Percentiles rank a stretch among this genome's conserved stretches.
These are phyloP conservation scores for Leccinum broughii DNA, from an alignment of 768 basidiomycete genomes.

Conservation along the genomic window DNA sequence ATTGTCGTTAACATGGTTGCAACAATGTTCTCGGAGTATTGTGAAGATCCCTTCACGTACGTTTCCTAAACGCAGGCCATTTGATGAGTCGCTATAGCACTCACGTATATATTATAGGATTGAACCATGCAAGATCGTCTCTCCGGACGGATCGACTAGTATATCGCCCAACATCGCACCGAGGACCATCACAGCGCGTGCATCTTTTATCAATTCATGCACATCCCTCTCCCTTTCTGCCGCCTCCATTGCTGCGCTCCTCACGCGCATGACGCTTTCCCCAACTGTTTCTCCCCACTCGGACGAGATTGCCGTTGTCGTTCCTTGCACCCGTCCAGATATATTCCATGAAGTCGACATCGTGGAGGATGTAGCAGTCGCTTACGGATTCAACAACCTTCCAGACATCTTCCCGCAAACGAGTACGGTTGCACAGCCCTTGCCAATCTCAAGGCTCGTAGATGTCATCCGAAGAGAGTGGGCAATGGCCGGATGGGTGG, in stretches of 20 bases:
- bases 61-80: constrained; percentile 25
- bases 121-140: constrained; percentile 86
- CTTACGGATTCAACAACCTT: constrained; percentile 97
- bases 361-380: constrained; percentile 97
- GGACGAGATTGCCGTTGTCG: constrained; percentile 72
- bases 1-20: constrained; percentile 94
- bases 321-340: constrained; percentile 97
- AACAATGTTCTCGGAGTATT: constrained; percentile 99
- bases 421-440: constrained; percentile 91
- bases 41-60: constrained; percentile 87
- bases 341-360: constrained; percentile 98
- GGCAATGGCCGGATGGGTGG: constrained; percentile 94
- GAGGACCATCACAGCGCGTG: constrained; percentile 68
- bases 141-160: constrained; percentile 71
- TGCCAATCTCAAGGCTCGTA: constrained; percentile 84
- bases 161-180: constrained; percentile 83
- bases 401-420: constrained; percentile 90
- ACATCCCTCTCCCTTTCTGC: constrained; percentile 78
- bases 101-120: constrained; percentile 51
- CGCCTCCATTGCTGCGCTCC: constrained; percentile 64
- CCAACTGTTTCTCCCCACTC: constrained; percentile 42
- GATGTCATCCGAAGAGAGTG: constrained; percentile 90
- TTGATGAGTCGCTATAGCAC: not conserved
- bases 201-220: constrained; percentile 95
- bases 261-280: constrained; percentile 83